Evolutionary conservation across 805 yeast genomes (phyloP).

Genomic region (Barnettozyma siamensis): DNA sequence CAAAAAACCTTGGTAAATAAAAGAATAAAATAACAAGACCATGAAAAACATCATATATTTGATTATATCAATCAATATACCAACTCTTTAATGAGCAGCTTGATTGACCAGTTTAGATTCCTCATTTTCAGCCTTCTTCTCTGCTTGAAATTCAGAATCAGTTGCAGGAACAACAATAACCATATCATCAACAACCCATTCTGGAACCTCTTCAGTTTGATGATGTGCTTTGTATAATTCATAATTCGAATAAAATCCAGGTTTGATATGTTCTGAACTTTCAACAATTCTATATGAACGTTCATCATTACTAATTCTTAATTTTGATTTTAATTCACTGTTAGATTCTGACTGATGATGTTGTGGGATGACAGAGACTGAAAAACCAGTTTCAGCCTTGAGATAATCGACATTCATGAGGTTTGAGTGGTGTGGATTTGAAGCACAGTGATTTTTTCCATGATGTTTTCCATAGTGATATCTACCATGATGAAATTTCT

Average conservation of each 20-base stretch:
- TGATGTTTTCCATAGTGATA: not conserved
- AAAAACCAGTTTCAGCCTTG: not conserved
- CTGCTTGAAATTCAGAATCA: not conserved
- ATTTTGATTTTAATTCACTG: not conserved
- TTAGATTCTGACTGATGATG: not conserved
- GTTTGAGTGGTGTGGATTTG: too few species aligned
- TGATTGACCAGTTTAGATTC: conserved; percentile 6
- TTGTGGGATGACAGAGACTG: not conserved
- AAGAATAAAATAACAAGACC: not conserved
- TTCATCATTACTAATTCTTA: not conserved
- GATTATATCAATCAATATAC: too few species aligned
- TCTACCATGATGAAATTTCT: not conserved
- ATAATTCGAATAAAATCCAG: conserved; percentile 9
- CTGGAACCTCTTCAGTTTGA: conserved; percentile 3
- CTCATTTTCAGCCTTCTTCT: not conserved
- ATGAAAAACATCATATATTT: too few species aligned
- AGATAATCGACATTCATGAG: too few species aligned
- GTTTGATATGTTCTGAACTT: conserved; percentile 1
- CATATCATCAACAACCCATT: conserved; percentile 2
- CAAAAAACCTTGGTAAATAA: not conserved
- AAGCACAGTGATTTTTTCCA: too few species aligned
- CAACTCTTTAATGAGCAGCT: conserved; percentile 1
- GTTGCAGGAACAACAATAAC: conserved; percentile 5
- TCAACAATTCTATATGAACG: conserved; percentile 8
- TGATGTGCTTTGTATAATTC: conserved; percentile 9